Evolutionary conservation across 2,329 filamentous ascomycete species (phyloP), one percentile per base, ranked within the genome.

Genomic region (Colletotrichum spinosum): DNA sequence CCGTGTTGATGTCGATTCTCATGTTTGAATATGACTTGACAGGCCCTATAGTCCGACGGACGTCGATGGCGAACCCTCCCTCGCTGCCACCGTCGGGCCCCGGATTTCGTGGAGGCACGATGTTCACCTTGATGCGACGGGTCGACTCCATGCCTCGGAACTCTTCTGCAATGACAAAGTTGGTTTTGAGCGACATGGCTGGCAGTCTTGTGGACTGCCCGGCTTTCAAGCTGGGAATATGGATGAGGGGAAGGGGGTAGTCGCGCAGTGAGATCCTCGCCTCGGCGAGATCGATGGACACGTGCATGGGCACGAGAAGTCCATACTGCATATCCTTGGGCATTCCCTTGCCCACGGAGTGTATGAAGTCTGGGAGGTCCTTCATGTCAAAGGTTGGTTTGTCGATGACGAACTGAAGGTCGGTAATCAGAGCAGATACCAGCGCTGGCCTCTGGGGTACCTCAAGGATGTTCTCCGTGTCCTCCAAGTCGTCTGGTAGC

Each of bases 1-100:
- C 92, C 2, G 95, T 97, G 76, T 98, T 97, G 77, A 99, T 94
- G 69, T 97, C 92, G 71, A 99, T 85, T 39, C 87, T 88, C 77
- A 97, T 94, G 73, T 98, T 92, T 0, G 96, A 97, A 75, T 96
- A 99, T 0, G 94, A 97, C 79, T 99, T 99, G 69, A 99, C 93
- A 0, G 97, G 93, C 8, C 94, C 93, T 38, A 98, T 92, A 0
- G 96, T 98, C 49, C 96, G 89, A 58, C 92, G 89, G 34, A 99
- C 93, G 72, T 96, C 91, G 59, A 99, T 90, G 3, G 89, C 86
- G 74, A 97, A 97, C 57, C 90, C 87, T 44, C 90, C 86, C 37
- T 84, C 83, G 12, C 82, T 84, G 3, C 85, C 82, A 17, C 79
- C 75, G 17, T 81, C 81, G 2, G 89, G 85, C 55, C 88, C 85